Conservation (phyloP, 2,329 filamentous ascomycete species). For the Juglanconis juglandina region DNA sequence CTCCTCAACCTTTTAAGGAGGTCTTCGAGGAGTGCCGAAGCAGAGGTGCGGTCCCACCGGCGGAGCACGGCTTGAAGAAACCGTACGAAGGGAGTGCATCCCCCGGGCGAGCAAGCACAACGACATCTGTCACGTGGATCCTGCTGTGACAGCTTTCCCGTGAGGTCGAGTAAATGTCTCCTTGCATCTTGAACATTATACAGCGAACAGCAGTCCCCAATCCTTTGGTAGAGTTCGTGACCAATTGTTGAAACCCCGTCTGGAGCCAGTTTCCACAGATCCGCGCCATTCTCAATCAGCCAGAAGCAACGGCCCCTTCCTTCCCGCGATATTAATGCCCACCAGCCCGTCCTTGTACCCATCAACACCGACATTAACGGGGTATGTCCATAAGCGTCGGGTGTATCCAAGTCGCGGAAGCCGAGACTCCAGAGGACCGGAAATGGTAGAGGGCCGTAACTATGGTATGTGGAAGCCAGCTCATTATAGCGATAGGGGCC, state of each 20-base stretch:
- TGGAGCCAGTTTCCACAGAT: background rate
- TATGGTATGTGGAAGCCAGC: background rate
- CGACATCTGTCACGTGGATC: background rate
- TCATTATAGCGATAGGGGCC: background rate
- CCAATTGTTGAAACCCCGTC: background rate
- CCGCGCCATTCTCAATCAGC: background rate
- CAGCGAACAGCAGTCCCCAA: background rate
- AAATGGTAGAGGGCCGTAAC: background rate
- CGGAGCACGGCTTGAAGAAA: background rate
- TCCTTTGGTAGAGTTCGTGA: background rate
- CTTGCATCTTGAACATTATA: background rate
- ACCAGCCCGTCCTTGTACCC: too few species aligned
- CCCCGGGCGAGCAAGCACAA: slow-evolving; percentile 2
- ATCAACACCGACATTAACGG: background rate
- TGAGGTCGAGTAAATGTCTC: background rate
- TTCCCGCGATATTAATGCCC: too few species aligned
- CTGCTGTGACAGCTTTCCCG: background rate
- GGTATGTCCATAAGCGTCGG: background rate
- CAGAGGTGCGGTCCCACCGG: background rate
- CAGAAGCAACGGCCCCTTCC: background rate
- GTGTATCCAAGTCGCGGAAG: background rate
- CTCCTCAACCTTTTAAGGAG: background rate
- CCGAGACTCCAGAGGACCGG: background rate
- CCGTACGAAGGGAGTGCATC: slow-evolving; percentile 3
- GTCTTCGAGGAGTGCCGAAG: background rate